Percentiles rank a stretch among this genome's conserved stretches.
These are phyloP conservation scores for Bathelium albidoporum DNA, from an alignment of 495 filamentous ascomycete species.

Conservation along the genomic window DNA sequence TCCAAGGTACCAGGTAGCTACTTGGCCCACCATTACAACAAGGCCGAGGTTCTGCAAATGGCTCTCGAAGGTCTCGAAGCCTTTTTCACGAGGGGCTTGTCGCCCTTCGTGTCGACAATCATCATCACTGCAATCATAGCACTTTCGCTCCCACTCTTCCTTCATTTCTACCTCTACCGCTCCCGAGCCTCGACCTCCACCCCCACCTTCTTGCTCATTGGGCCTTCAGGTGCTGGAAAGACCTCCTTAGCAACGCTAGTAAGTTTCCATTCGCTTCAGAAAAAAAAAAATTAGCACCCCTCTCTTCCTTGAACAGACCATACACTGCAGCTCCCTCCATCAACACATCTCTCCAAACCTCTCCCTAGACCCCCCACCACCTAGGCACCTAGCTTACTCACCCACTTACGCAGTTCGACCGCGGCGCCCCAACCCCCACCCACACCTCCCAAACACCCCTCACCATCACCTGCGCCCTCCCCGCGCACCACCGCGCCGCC, in stretches of 20 bases:
- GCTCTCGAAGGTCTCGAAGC: not conserved
- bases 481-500: constrained; percentile 45
- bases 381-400: not conserved
- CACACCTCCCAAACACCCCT: constrained; percentile 75
- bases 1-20: not conserved
- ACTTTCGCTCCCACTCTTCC: constrained; percentile 60
- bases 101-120: constrained; percentile 37
- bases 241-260: constrained; percentile 78
- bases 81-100: constrained; percentile 6
- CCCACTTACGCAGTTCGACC: constrained; percentile 37
- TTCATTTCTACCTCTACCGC: constrained; percentile 67
- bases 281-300: no score
- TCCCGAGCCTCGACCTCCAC: constrained; percentile 43
- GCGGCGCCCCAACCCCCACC: constrained; percentile 42
- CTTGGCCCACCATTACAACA: no score
- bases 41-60: no score
- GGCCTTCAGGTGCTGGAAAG: constrained; percentile 79
- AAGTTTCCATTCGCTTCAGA: constrained; percentile 21
- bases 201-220: constrained; percentile 75
- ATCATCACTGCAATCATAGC: constrained; percentile 57
- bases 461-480: constrained; percentile 60
- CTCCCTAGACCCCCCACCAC: not conserved
- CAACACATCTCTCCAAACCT: not conserved
- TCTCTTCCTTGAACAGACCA: not conserved
- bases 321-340: not conserved